Evolutionary conservation across 2,329 filamentous ascomycete species (phyloP).

Genomic region (Fusarium humuli): DNA sequence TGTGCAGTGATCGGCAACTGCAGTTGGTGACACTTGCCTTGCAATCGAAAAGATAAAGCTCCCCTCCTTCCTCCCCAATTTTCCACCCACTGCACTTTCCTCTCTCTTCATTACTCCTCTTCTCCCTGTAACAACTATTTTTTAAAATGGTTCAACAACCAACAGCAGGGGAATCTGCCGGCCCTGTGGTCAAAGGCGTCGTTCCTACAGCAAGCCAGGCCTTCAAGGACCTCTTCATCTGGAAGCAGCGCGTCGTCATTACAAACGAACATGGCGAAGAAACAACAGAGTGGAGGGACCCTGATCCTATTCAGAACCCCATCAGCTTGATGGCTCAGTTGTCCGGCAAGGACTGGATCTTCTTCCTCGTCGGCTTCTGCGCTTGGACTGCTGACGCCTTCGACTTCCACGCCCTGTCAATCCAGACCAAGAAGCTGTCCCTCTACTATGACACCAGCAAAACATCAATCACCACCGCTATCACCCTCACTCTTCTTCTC

Average conservation of each 20-base stretch:
- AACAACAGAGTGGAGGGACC: slow-evolving; percentile 74
- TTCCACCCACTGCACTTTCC: background rate
- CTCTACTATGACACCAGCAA: slow-evolving; percentile 62
- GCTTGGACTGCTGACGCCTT: slow-evolving; percentile 87
- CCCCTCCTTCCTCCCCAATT: background rate
- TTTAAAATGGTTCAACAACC: slow-evolving; percentile 18
- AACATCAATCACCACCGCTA: slow-evolving; percentile 78
- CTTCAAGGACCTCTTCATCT: slow-evolving; percentile 74
- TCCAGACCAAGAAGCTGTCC: slow-evolving; percentile 79
- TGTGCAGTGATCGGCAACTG: slow-evolving; percentile 1
- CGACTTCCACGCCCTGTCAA: slow-evolving; percentile 83
- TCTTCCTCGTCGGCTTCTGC: slow-evolving; percentile 78
- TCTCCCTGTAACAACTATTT: background rate
- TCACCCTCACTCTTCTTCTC: slow-evolving; percentile 79
- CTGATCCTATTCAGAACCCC: slow-evolving; percentile 76
- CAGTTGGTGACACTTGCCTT: background rate
- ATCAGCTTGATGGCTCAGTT: slow-evolving; percentile 75
- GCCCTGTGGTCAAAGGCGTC: slow-evolving; percentile 74
- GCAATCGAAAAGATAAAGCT: slow-evolving; percentile 18
- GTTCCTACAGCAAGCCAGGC: slow-evolving; percentile 73
- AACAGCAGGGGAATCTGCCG: slow-evolving; percentile 63
- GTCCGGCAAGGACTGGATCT: slow-evolving; percentile 75
- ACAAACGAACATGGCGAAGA: slow-evolving; percentile 73
- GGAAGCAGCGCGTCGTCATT: slow-evolving; percentile 78
- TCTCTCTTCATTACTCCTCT: background rate